Percentiles rank a stretch among this genome's conserved stretches.
Conservation (phyloP, 371 early-diverging fungal species). For the Mortierella sp. region DNA sequence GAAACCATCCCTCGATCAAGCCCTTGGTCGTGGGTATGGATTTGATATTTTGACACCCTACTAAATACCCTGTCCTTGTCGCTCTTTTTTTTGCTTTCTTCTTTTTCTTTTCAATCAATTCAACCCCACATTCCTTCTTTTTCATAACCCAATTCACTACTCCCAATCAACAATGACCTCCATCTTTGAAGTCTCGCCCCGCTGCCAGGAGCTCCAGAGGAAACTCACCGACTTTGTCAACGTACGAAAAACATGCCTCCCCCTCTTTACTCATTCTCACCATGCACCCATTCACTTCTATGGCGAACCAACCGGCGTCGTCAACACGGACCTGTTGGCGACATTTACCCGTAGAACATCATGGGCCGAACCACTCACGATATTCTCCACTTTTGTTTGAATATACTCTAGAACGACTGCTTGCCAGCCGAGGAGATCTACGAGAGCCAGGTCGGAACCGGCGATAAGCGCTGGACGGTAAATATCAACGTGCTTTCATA, state of each 20-base stretch:
- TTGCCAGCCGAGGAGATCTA: slow-evolving; percentile 91
- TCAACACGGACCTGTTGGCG: neutral
- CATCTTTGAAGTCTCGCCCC: slow-evolving; percentile 70
- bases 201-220: slow-evolving; percentile 76
- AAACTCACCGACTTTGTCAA: slow-evolving; percentile 85
- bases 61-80: neutral
- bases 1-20: neutral
- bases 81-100: neutral
- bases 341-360: neutral
- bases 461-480: slow-evolving; percentile 87
- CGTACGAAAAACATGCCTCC: slow-evolving; percentile 58
- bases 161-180: slow-evolving; percentile 26
- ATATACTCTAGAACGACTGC: slow-evolving; percentile 83
- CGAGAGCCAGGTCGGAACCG: slow-evolving; percentile 79
- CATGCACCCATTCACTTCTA: neutral
- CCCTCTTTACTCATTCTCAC: neutral
- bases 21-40: neutral
- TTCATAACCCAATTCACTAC: too few relatives aligned
- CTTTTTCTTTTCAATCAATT: neutral
- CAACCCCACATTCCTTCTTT: neutral
- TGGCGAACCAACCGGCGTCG: neutral
- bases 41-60: neutral
- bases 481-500: neutral
- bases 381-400: neutral
- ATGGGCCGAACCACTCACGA: neutral